Conservation (phyloP, 1,284 basidiomycete genomes). For the Pseudozyma hubeiensis region DNA sequence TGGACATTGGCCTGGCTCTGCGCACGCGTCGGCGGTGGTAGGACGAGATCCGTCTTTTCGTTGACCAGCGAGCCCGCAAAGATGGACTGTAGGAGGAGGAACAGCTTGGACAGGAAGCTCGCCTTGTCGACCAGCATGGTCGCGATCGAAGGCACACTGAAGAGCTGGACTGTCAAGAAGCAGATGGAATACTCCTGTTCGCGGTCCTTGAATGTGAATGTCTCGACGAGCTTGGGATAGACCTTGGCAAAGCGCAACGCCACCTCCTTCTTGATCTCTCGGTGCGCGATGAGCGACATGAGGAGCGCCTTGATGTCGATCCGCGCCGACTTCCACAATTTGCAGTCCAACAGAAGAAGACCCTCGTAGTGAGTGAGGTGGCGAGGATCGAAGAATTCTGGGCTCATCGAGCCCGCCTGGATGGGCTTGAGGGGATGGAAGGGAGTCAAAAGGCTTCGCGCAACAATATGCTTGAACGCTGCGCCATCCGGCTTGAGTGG, state of each 20-base stretch:
- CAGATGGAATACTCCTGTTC: slow-evolving; percentile 67
- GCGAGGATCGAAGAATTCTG: slow-evolving; percentile 58
- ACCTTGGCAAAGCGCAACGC: slow-evolving; percentile 72
- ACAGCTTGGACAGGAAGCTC: slow-evolving; percentile 53
- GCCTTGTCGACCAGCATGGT: slow-evolving; percentile 56
- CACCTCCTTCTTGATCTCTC: slow-evolving; percentile 80
- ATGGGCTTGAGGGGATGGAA: slow-evolving; percentile 49
- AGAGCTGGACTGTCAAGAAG: slow-evolving; percentile 67
- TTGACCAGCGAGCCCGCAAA: slow-evolving; percentile 52
- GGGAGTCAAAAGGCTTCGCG: slow-evolving; percentile 47
- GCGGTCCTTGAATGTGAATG: slow-evolving; percentile 65
- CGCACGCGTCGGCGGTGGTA: slow-evolving; percentile 50
- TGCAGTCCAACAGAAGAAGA: slow-evolving; percentile 62
- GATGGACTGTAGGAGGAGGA: slow-evolving; percentile 60
- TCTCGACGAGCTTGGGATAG: slow-evolving; percentile 65
- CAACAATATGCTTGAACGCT: slow-evolving; percentile 54
- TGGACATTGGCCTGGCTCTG: slow-evolving; percentile 54
- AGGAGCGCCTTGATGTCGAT: slow-evolving; percentile 84
- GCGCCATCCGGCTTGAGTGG: slow-evolving; percentile 51
- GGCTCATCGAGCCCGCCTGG: slow-evolving; percentile 51
- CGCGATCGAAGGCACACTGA: slow-evolving; percentile 67
- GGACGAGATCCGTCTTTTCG: slow-evolving; percentile 37
- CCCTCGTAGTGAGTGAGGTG: slow-evolving; percentile 61
- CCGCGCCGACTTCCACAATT: slow-evolving; percentile 70
- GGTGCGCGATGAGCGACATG: slow-evolving; percentile 77